Conservation (phyloP, 805 yeast species). For the Wickerhamomyces silvicola region DNA sequence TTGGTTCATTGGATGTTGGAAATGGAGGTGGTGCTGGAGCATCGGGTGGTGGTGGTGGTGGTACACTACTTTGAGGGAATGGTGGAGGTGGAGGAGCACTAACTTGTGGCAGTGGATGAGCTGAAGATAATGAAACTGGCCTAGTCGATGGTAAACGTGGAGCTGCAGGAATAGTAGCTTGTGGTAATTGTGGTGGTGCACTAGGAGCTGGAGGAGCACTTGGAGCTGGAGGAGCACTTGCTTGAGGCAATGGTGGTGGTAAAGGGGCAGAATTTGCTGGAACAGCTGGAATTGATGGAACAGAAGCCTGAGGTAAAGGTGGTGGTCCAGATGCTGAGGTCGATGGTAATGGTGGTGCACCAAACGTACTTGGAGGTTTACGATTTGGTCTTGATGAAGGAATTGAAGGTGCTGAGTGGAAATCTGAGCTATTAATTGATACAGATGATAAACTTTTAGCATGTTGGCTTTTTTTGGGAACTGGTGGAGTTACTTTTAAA, state of each 20-base stretch:
- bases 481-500: conserved; percentile 9
- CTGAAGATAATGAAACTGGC: conserved; percentile 18
- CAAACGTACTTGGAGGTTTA: conserved; percentile 8
- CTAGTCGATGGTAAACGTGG: conserved; percentile 19
- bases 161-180: conserved; percentile 15
- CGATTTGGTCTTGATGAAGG: conserved; percentile 22
- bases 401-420: conserved; percentile 12
- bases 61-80: conserved; percentile 10
- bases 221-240: conserved; percentile 10
- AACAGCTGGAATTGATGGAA: conserved; percentile 6
- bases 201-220: conserved; percentile 7
- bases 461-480: conserved; percentile 12
- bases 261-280: conserved; percentile 15
- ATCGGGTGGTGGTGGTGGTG: conserved; percentile 17
- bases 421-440: too few species aligned
- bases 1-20: conserved; percentile 20
- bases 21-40: conserved; percentile 30
- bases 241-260: conserved; percentile 8
- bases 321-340: not conserved
- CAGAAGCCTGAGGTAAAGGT: too few species aligned
- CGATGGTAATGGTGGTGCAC: conserved; percentile 1
- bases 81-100: conserved; percentile 8
- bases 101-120: conserved; percentile 7
- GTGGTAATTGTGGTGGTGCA: conserved; percentile 12
- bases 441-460: conserved; percentile 16